A percentile compares a stretch with the other conserved stretches of the same genome.
Evolutionary conservation across 306 rosid genomes (phyloP).

Genomic region (Benincasa hispida): DNA sequence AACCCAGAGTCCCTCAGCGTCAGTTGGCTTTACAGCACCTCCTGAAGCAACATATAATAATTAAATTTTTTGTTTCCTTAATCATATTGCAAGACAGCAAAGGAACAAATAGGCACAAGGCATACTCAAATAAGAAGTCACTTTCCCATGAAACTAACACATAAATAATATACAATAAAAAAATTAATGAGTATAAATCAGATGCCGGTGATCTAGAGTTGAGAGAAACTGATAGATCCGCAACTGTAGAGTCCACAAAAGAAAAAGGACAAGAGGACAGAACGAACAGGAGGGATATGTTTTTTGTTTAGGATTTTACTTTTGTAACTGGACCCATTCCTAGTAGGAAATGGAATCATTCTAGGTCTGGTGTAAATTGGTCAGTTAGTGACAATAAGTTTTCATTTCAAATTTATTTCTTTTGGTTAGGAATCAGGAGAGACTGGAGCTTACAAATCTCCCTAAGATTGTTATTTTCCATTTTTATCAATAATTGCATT

Average conservation of each 20-base stretch:
- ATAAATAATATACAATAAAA: neutral
- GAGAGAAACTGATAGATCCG: no score
- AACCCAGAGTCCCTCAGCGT: constrained; percentile 79
- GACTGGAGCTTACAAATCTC: neutral
- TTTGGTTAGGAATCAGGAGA: neutral
- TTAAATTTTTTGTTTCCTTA: neutral
- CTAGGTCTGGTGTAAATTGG: neutral
- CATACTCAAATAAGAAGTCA: neutral
- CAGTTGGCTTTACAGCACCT: constrained; percentile 97
- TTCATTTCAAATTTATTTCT: neutral
- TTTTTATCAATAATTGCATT: neutral
- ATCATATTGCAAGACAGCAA: neutral
- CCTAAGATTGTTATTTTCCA: neutral
- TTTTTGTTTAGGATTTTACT: no score
- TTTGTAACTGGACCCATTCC: neutral
- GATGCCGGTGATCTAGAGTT: neutral
- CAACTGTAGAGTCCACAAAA: no score
- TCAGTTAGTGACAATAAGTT: neutral
- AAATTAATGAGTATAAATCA: neutral
- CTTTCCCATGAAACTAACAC: neutral
- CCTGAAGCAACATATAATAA: constrained; percentile 33
- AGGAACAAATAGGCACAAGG: neutral
- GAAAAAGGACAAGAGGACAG: no score
- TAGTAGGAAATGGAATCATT: neutral
- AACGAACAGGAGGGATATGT: neutral